A percentile compares a stretch with the other conserved stretches of the same genome.
phyloP scores from a whole-genome alignment of 805 yeast species.

The Debaryomyces hansenii region DNA sequence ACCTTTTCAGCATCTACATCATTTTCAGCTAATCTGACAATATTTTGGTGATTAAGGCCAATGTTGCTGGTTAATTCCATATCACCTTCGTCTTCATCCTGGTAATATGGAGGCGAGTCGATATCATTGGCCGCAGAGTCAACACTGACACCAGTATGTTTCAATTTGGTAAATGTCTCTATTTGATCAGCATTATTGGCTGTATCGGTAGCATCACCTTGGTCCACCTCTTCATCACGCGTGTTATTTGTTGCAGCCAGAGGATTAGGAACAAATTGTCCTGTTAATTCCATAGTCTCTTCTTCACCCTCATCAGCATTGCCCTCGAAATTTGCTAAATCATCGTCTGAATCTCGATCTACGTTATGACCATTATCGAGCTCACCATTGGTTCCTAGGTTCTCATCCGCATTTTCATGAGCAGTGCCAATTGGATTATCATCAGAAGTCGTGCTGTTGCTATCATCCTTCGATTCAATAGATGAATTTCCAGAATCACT shows the following conservation, averaged over 20 bases:
- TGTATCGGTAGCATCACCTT: background rate
- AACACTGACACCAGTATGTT: background rate
- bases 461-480: background rate
- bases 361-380: conserved; percentile 14
- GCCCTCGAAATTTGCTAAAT: conserved; percentile 6
- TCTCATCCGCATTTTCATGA: background rate
- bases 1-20: background rate
- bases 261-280: conserved; percentile 7
- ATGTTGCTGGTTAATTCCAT: conserved; percentile 24
- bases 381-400: background rate
- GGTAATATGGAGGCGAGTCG: background rate
- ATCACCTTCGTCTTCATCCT: conserved; percentile 16
- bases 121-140: background rate
- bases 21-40: background rate
- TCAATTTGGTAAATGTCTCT: background rate
- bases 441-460: conserved; percentile 1
- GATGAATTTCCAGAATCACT: background rate
- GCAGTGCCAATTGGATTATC: background rate
- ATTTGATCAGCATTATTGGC: background rate
- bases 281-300: conserved; percentile 33
- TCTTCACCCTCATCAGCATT: conserved; percentile 16
- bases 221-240: background rate
- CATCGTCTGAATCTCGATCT: conserved; percentile 27
- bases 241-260: conserved; percentile 2
- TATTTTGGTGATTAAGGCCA: background rate